phyloP scores from a whole-genome alignment of 2,329 filamentous ascomycete species.

The Pseudopyrenochaeta lycopersici region DNA sequence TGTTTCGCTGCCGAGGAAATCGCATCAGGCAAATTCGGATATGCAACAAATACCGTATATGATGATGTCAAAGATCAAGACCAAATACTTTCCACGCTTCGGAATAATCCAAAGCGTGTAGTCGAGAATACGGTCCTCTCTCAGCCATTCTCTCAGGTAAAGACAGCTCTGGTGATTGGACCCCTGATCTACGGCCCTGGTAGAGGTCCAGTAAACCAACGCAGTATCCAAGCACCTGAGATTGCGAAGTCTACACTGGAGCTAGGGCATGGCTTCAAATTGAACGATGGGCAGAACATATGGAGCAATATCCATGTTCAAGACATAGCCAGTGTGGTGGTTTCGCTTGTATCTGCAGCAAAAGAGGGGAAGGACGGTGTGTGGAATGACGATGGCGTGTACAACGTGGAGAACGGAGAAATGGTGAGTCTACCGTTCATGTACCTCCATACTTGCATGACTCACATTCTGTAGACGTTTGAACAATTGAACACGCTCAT shows the following conservation, averaged over 20 bases:
- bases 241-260: conserved; percentile 60
- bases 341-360: conserved; percentile 63
- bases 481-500: conserved; percentile 15
- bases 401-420: conserved; percentile 67
- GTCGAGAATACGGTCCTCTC: conserved; percentile 25
- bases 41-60: conserved; percentile 8
- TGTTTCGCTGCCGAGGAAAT: conserved; percentile 15
- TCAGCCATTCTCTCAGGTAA: conserved; percentile 12
- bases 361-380: conserved; percentile 13
- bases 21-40: conserved; percentile 7
- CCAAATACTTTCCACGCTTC: conserved; percentile 10
- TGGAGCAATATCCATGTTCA: conserved; percentile 66
- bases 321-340: conserved; percentile 64
- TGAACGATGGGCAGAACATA: conserved; percentile 63
- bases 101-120: conserved; percentile 15
- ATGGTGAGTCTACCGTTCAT: conserved; percentile 2
- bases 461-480: conserved; percentile 12
- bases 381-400: conserved; percentile 70
- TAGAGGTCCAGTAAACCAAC: conserved; percentile 61
- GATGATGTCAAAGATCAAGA: conserved; percentile 14
- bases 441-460: neutral
- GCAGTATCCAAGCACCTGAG: conserved; percentile 65
- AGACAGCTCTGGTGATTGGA: conserved; percentile 63
- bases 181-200: conserved; percentile 68
- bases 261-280: conserved; percentile 57